Evolutionary conservation across 2,329 filamentous ascomycete genomes (phyloP).

Genomic region (Aspergillus unguis): DNA sequence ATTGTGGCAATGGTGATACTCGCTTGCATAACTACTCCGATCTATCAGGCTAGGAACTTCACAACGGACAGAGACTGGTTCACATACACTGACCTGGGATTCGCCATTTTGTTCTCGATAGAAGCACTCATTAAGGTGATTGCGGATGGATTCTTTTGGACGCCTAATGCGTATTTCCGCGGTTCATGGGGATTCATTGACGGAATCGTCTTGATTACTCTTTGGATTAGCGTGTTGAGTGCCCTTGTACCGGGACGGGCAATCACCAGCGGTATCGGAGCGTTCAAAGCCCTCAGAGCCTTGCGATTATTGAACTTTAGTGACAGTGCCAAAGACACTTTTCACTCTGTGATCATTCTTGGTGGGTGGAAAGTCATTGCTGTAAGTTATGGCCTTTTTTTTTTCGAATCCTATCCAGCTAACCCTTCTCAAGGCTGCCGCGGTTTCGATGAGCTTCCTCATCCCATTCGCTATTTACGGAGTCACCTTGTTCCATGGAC

Average conservation of each 20-base stretch:
- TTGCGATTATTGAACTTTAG: conserved; percentile 90
- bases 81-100: conserved; percentile 86
- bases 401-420: not conserved
- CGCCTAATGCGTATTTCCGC: conserved; percentile 93
- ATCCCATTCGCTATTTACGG: conserved; percentile 97
- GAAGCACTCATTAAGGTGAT: conserved; percentile 91
- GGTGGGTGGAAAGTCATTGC: conserved; percentile 93
- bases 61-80: conserved; percentile 78
- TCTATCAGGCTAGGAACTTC: conserved; percentile 90
- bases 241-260: conserved; percentile 76
- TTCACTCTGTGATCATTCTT: conserved; percentile 91
- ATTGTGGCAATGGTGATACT: conserved; percentile 98
- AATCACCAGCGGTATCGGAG: conserved; percentile 85
- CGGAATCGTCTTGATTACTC: conserved; percentile 80
- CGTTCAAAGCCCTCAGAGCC: conserved; percentile 94
- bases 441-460: conserved; percentile 88
- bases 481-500: conserved; percentile 84
- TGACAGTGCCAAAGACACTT: conserved; percentile 91
- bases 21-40: conserved; percentile 87
- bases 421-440: conserved; percentile 60
- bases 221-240: conserved; percentile 92
- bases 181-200: conserved; percentile 98
- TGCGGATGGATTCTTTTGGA: conserved; percentile 93
- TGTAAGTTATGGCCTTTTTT: conserved; percentile 45
- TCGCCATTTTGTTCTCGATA: conserved; percentile 78